Conservation (phyloP, 2,329 filamentous ascomycete species). For the Cordyceps cateniannulata region DNA sequence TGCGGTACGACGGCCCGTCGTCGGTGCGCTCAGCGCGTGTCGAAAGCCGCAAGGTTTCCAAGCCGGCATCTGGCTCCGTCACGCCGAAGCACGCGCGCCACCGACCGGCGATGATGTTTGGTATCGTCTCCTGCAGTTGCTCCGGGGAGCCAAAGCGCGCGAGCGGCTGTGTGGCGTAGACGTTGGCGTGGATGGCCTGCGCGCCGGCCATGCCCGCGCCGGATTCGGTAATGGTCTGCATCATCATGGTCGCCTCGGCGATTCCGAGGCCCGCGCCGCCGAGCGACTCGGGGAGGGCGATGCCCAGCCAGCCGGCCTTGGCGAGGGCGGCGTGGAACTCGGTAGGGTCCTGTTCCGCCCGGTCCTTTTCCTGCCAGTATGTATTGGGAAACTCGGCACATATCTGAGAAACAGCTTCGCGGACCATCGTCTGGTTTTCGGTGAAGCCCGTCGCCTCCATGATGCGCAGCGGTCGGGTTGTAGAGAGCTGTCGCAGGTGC, state of each 20-base stretch:
- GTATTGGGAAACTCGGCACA: slow-evolving; percentile 65
- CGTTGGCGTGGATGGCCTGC: slow-evolving; percentile 57
- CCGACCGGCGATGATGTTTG: slow-evolving; percentile 64
- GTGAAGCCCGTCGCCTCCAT: slow-evolving; percentile 72
- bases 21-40: slow-evolving; percentile 51
- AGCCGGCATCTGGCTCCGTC: slow-evolving; percentile 74
- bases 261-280: slow-evolving; percentile 73
- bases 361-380: slow-evolving; percentile 72
- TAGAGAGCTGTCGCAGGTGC: slow-evolving; percentile 26
- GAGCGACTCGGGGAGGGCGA: slow-evolving; percentile 66
- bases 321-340: slow-evolving; percentile 72
- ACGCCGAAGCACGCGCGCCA: slow-evolving; percentile 76
- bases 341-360: slow-evolving; percentile 62
- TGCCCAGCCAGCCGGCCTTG: slow-evolving; percentile 73
- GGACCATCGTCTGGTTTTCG: slow-evolving; percentile 64
- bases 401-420: slow-evolving; percentile 61
- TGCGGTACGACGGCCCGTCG: slow-evolving; percentile 47
- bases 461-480: slow-evolving; percentile 32
- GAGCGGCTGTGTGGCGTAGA: slow-evolving; percentile 70
- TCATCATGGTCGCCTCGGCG: slow-evolving; percentile 79
- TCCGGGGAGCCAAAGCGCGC: slow-evolving; percentile 63
- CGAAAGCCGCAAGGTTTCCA: slow-evolving; percentile 67
- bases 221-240: slow-evolving; percentile 73
- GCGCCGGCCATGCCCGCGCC: slow-evolving; percentile 73
- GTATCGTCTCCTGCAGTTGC: slow-evolving; percentile 58